Percentiles rank a stretch among this genome's conserved stretches.
Conservation (phyloP, 2,329 filamentous ascomycete genomes). For the Drechslerella dactyloides region DNA sequence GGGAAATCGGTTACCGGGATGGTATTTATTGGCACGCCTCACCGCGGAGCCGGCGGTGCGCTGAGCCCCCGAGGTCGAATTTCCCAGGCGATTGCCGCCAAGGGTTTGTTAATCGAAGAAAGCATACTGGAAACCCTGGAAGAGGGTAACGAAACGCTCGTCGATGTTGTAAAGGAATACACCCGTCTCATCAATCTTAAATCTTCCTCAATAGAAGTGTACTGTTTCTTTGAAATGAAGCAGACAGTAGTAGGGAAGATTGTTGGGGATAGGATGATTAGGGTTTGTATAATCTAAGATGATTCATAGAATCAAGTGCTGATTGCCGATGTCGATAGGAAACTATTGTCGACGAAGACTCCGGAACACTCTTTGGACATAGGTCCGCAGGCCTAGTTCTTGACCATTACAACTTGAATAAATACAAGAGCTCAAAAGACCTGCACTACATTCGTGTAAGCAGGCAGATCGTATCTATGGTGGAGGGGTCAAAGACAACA, state of each 20-base stretch:
- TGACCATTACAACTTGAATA: constrained; percentile 56
- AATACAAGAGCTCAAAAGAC: constrained; percentile 55
- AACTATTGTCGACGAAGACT: constrained; percentile 55
- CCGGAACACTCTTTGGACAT: constrained; percentile 54
- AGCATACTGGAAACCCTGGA: background rate
- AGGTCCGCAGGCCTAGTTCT: constrained; percentile 53
- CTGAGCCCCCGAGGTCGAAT: constrained; percentile 6
- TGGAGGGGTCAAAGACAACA: constrained; percentile 1
- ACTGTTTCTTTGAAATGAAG: constrained; percentile 6
- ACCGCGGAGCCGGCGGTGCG: constrained; percentile 9
- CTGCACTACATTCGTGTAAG: constrained; percentile 54
- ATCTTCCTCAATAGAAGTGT: background rate
- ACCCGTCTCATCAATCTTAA: constrained; percentile 6
- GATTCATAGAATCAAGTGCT: background rate
- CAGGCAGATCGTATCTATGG: constrained; percentile 52
- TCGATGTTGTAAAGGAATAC: constrained; percentile 5
- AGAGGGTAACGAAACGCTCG: constrained; percentile 10
- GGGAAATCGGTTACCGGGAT: constrained; percentile 2
- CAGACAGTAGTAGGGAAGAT: constrained; percentile 6
- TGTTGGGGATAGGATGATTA: background rate
- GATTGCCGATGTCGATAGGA: constrained; percentile 48
- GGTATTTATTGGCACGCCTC: constrained; percentile 11
- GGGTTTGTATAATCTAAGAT: background rate
- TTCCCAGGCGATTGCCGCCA: constrained; percentile 4
- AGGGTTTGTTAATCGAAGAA: background rate